phyloP scores from a whole-genome alignment of 148 eudicot genomes.

The Nepenthes mirabilis region DNA sequence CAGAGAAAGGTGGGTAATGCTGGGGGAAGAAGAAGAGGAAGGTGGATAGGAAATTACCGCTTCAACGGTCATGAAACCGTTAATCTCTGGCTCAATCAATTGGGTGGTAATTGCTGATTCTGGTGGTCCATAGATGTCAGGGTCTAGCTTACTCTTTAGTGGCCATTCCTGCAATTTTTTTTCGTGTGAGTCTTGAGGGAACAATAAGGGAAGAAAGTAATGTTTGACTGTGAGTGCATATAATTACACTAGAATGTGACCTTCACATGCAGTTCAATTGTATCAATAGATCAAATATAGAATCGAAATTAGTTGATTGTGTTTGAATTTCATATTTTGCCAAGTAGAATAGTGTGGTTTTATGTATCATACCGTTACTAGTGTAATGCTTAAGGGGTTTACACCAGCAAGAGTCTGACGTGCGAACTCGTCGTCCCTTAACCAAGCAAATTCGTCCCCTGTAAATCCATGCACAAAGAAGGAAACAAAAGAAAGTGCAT shows the following conservation, averaged over 20 bases:
- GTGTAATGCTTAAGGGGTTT: conserved; percentile 44
- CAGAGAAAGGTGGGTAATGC: too few species aligned
- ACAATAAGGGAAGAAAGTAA: too few species aligned
- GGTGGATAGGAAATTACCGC: conserved; percentile 23
- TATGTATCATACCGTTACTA: conserved; percentile 44
- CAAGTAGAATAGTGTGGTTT: background rate
- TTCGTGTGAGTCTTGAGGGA: too few species aligned
- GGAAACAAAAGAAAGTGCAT: background rate
- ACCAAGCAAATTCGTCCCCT: conserved; percentile 59
- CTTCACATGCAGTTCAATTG: too few species aligned
- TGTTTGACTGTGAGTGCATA: too few species aligned
- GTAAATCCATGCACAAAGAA: background rate
- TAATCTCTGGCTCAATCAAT: conserved; percentile 34
- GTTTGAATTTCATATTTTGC: too few species aligned
- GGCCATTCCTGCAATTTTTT: conserved; percentile 53
- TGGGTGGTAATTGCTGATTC: conserved; percentile 57
- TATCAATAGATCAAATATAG: too few species aligned
- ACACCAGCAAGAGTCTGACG: conserved; percentile 77
- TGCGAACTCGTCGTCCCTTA: conserved; percentile 68
- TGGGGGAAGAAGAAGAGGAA: too few species aligned
- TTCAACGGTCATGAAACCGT: conserved; percentile 31
- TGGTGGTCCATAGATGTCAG: conserved; percentile 49
- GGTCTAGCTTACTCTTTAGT: conserved; percentile 55
- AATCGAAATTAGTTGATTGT: too few species aligned
- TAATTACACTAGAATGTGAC: too few species aligned